Base-by-base conservation (phyloP, 805 yeast genomes). In the Jamesozyma rosinii region DNA sequence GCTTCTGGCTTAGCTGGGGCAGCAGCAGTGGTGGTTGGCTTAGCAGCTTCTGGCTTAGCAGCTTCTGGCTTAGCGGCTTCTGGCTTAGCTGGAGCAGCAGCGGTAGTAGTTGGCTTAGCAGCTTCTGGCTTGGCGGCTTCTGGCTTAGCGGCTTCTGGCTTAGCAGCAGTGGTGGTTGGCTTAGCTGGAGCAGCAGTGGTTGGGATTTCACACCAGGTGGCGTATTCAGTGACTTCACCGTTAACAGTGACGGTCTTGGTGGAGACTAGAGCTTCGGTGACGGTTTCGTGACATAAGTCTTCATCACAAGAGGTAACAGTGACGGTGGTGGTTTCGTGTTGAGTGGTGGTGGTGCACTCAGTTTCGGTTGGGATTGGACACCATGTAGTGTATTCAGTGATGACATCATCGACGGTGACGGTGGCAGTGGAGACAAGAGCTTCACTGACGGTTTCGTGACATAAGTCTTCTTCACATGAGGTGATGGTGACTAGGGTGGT, bases 381-480 rank as follows among this genome's bases (percentile, higher is more conserved):
- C 63, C 66, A 65, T 24, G 51, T 49, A 24, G 63, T 59, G 46
- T 53, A 39, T 32, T 48, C 49, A 42, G 64, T 57, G 33, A 62
- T 59, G 40, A 51, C 47, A 45, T 61, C 58, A 40, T 48, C 35
- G 10, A 49, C 50, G 21, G 64, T 57, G 30, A 57, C 56, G 27
- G 70, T 67, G 27, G 65, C 64, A 44, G 61, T 57, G 29, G 64
- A 56, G 27, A 58, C 54, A 26, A 69, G 65, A 35, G 66, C 64
- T 46, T 61, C 58, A 29, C 65, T 55, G 11, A 53, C 61, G 22
- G 58, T 53, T 42, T 62, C 64, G 21, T 49, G 39, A 52, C 70
- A 65, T 22, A 49, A 49, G 52, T 58, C 50, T 20, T 52, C 57
- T 41, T 50, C 51, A 52, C 69, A 66, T 30, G 64, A 56, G 40